phyloP scores from a whole-genome alignment of 1,284 basidiomycete species.

The Hemileia vastatrix region DNA sequence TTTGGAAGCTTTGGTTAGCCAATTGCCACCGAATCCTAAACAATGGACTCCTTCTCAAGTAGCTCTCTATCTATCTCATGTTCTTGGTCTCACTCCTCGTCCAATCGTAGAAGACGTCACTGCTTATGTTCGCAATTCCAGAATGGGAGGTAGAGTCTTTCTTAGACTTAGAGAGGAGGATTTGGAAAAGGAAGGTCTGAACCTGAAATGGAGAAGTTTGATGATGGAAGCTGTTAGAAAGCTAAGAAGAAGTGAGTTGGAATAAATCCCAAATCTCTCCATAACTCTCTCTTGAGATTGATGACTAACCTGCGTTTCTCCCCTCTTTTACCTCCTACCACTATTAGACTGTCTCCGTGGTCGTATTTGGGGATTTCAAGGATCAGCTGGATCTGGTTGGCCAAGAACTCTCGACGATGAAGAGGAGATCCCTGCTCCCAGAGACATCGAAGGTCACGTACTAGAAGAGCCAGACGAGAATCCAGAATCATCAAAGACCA shows the following conservation, averaged over 20 bases:
- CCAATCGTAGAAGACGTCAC: conserved; percentile 37
- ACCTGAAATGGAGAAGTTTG: conserved; percentile 35
- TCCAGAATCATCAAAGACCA: conserved; percentile 24
- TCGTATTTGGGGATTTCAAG: conserved; percentile 34
- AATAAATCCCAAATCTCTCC: background rate
- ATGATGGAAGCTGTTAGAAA: conserved; percentile 37
- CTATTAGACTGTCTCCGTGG: conserved; percentile 30
- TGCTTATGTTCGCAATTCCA: conserved; percentile 31
- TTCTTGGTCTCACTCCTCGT: conserved; percentile 34
- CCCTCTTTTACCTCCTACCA: background rate
- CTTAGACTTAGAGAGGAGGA: conserved; percentile 34
- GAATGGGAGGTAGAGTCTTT: conserved; percentile 36
- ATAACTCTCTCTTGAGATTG: background rate
- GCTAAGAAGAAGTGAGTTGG: conserved; percentile 23
- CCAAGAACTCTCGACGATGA: conserved; percentile 25
- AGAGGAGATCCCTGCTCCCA: background rate
- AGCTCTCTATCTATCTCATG: conserved; percentile 35
- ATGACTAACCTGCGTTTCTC: background rate
- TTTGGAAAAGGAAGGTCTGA: conserved; percentile 33
- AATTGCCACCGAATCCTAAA: conserved; percentile 33
- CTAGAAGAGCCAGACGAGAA: conserved; percentile 15
- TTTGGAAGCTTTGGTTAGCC: conserved; percentile 27
- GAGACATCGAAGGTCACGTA: conserved; percentile 1
- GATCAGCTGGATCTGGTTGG: conserved; percentile 25
- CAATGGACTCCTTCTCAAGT: conserved; percentile 36